Conservation (phyloP, 768 basidiomycete species). For the Glaciozyma martinii region DNA sequence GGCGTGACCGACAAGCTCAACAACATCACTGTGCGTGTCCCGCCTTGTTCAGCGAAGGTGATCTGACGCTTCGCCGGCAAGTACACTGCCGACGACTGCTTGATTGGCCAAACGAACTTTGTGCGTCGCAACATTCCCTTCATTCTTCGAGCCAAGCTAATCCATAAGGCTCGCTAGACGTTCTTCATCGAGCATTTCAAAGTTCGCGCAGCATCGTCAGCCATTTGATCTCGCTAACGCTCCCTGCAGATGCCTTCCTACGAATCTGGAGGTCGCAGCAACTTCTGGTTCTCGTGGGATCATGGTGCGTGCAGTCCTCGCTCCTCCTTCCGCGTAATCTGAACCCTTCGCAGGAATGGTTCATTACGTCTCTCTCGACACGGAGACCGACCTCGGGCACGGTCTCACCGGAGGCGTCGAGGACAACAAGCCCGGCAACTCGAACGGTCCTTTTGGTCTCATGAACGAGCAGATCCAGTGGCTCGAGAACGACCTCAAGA, state of each 20-base stretch:
- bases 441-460: slow-evolving; percentile 18
- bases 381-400: slow-evolving; percentile 32
- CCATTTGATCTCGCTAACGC: too few species aligned
- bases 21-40: slow-evolving; percentile 4
- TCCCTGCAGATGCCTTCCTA: slow-evolving; percentile 25
- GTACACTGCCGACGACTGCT: slow-evolving; percentile 14
- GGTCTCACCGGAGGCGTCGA: slow-evolving; percentile 15
- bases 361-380: slow-evolving; percentile 34
- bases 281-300: slow-evolving; percentile 25
- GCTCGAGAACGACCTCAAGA: slow-evolving; percentile 33
- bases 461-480: slow-evolving; percentile 26
- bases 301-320: background rate
- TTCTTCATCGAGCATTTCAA: slow-evolving; percentile 31
- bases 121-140: background rate
- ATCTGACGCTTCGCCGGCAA: background rate
- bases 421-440: slow-evolving; percentile 10
- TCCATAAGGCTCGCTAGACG: slow-evolving; percentile 14
- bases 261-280: slow-evolving; percentile 23
- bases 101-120: slow-evolving; percentile 12
- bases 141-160: background rate
- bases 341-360: slow-evolving; percentile 33
- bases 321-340: background rate
- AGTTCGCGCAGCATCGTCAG: too few species aligned
- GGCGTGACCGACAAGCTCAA: slow-evolving; percentile 4
- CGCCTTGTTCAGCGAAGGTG: background rate